Percentiles rank a stretch among this genome's conserved stretches.
Conservation (phyloP, 176 grass and related monocot genomes). For the Musa itinerans region DNA sequence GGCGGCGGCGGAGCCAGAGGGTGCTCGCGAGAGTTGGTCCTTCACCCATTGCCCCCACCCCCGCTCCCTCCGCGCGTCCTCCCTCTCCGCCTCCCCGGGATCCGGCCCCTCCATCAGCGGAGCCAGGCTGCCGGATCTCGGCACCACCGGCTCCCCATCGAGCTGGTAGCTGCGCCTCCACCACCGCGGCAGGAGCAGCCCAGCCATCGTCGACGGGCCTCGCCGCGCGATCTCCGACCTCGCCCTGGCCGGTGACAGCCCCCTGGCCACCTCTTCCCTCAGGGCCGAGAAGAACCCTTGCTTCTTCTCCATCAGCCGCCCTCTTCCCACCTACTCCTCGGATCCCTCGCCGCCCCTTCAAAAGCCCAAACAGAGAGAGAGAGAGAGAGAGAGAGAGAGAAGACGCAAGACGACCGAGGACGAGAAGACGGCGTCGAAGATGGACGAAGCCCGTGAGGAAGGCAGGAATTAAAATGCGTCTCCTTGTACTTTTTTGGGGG, state of each 20-base stretch:
- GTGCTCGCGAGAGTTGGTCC: slow-evolving; percentile 41
- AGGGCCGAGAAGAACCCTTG: slow-evolving; percentile 28
- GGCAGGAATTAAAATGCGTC: too few relatives aligned
- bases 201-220: slow-evolving; percentile 15
- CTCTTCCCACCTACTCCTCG: not conserved
- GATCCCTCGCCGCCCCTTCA: too few relatives aligned
- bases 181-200: slow-evolving; percentile 8
- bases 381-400: too few relatives aligned
- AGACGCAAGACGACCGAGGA: too few relatives aligned
- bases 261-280: slow-evolving; percentile 39
- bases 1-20: slow-evolving; percentile 23
- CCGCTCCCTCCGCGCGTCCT: not conserved
- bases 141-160: slow-evolving; percentile 11
- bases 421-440: too few relatives aligned
- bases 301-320: slow-evolving; percentile 36
- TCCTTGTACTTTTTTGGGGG: too few relatives aligned
- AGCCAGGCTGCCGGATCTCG: slow-evolving; percentile 55
- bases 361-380: too few relatives aligned
- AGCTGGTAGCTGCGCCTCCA: slow-evolving; percentile 12
- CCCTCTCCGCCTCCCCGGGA: not conserved
- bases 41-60: slow-evolving; percentile 58
- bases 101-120: slow-evolving; percentile 59
- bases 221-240: slow-evolving; percentile 29
- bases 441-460: too few relatives aligned
- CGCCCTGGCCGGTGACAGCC: slow-evolving; percentile 48